These are phyloP conservation scores for Paramyrothecium sp. DNA, from an alignment of 2,329 filamentous ascomycete genomes.

Conservation along the genomic window DNA sequence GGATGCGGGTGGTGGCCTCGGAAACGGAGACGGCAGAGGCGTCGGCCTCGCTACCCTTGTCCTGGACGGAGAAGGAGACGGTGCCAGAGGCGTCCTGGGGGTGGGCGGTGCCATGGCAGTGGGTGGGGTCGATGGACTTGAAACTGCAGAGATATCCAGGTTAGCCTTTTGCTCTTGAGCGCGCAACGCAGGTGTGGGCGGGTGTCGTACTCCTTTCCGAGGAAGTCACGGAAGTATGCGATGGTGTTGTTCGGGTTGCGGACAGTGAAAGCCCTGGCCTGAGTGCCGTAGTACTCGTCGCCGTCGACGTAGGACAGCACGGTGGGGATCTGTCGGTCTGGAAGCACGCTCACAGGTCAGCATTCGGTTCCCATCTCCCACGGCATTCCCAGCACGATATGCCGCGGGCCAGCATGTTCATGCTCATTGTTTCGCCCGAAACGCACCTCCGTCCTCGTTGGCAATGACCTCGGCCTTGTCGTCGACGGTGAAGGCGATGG, in stretches of 20 bases:
- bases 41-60: slow-evolving; percentile 63
- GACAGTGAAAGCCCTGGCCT: slow-evolving; percentile 91
- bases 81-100: slow-evolving; percentile 71
- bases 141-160: slow-evolving; percentile 50
- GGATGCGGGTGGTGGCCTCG: slow-evolving; percentile 81
- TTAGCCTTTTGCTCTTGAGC: slow-evolving; percentile 5
- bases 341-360: slow-evolving; percentile 14
- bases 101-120: slow-evolving; percentile 91
- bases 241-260: slow-evolving; percentile 92
- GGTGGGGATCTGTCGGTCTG: slow-evolving; percentile 95
- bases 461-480: slow-evolving; percentile 97
- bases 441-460: slow-evolving; percentile 92
- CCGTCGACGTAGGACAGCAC: slow-evolving; percentile 92
- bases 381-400: background rate
- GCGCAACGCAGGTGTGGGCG: background rate
- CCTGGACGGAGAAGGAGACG: slow-evolving; percentile 80
- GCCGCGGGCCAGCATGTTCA: background rate
- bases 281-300: slow-evolving; percentile 93
- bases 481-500: slow-evolving; percentile 88
- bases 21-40: slow-evolving; percentile 71
- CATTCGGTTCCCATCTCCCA: too few relatives aligned
- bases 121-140: slow-evolving; percentile 93
- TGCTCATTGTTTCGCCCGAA: too few relatives aligned
- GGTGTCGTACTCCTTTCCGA: slow-evolving; percentile 79
- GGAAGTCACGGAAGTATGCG: slow-evolving; percentile 92